phyloP scores from a whole-genome alignment of 2,329 filamentous ascomycete genomes.

The Aspergillus sp. region DNA sequence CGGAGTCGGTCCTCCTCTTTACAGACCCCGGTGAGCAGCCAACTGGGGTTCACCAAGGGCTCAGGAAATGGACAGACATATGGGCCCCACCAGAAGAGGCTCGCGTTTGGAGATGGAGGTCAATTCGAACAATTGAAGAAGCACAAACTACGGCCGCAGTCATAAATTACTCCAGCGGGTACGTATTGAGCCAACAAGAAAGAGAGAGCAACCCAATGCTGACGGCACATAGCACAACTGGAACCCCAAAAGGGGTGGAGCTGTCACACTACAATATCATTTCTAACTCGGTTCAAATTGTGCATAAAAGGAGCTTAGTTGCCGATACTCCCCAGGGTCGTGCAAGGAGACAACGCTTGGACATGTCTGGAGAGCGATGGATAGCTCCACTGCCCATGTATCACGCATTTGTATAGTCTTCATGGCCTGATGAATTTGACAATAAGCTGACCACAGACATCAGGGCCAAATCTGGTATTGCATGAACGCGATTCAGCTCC shows the following conservation, averaged over 20 bases:
- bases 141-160: not conserved
- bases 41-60: not conserved
- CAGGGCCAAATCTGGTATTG: conserved; percentile 2
- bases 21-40: not conserved
- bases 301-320: not conserved
- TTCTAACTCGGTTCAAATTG: not conserved
- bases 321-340: not conserved
- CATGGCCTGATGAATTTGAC: not conserved
- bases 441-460: not conserved
- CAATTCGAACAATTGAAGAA: not conserved
- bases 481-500: not conserved
- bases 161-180: conserved; percentile 2
- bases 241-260: not conserved
- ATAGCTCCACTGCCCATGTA: conserved; percentile 1
- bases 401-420: not conserved
- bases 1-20: not conserved
- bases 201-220: not conserved
- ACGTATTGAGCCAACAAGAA: not conserved
- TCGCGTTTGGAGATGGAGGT: not conserved
- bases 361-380: not conserved
- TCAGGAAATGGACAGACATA: not conserved
- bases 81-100: not conserved
- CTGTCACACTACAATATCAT: conserved; percentile 1
- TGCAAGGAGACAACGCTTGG: not conserved
- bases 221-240: not conserved